These are phyloP conservation scores for Skeletonema tropicum DNA, from an alignment of 108 stramenopile species.

Conservation along the genomic window DNA sequence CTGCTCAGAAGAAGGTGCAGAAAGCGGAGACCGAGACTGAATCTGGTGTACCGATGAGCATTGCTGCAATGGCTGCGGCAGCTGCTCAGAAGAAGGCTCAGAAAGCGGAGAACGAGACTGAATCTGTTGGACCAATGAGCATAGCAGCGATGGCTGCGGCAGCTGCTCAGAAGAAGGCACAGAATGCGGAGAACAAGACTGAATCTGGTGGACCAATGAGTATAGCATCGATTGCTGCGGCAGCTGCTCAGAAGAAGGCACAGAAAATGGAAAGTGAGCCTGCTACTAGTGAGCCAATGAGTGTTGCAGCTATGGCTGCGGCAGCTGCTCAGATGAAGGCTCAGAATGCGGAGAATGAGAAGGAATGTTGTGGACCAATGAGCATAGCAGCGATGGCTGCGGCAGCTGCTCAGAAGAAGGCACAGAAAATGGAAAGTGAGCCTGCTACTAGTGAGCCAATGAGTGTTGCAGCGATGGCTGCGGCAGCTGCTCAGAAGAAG, in stretches of 20 bases:
- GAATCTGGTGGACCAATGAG: no score
- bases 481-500: no score
- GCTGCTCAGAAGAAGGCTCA: not conserved
- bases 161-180: slow-evolving; percentile 11
- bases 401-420: slow-evolving; percentile 4
- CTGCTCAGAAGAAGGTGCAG: no score
- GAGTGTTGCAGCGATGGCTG: no score
- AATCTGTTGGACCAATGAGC: not conserved
- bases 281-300: not conserved
- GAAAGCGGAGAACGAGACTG: not conserved
- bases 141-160: slow-evolving; percentile 16
- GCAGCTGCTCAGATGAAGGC: not conserved
- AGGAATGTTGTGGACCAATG: not conserved
- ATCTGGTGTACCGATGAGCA: slow-evolving; percentile 7
- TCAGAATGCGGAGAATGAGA: not conserved
- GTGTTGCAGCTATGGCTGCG: not conserved
- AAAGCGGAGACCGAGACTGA: not conserved
- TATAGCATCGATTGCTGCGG: no score
- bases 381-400: not conserved
- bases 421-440: not conserved
- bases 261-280: not conserved
- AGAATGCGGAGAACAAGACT: not conserved
- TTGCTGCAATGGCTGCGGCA: slow-evolving; percentile 8
- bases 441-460: no score
- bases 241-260: no score